Percentiles rank a stretch among this genome's conserved stretches.
Conservation (phyloP, 371 early-diverging fungal species). For the Apophysomyces ossiformis region DNA sequence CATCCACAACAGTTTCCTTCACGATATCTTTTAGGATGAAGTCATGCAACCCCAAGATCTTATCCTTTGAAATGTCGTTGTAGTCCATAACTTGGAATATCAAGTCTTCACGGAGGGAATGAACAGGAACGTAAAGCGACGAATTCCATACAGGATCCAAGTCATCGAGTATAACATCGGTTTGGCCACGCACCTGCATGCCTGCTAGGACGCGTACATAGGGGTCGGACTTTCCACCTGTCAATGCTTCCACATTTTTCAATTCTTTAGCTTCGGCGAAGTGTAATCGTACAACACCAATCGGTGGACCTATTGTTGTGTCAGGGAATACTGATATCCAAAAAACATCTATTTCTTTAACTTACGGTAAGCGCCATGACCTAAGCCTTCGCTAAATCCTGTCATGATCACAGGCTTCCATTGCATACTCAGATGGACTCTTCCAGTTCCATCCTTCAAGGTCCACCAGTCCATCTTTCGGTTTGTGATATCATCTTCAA, state of each 20-base stretch:
- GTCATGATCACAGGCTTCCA: conserved; percentile 55
- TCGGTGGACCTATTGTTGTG: conserved; percentile 49
- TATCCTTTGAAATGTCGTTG: conserved; percentile 63
- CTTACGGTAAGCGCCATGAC: conserved; percentile 35
- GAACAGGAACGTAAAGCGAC: conserved; percentile 66
- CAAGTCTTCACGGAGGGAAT: conserved; percentile 63
- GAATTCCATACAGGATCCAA: conserved; percentile 87
- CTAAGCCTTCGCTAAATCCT: conserved; percentile 38
- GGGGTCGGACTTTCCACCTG: conserved; percentile 79
- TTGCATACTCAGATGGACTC: conserved; percentile 40
- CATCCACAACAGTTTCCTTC: conserved; percentile 24
- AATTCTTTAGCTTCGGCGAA: conserved; percentile 68
- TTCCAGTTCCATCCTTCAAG: conserved; percentile 41
- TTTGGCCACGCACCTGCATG: conserved; percentile 55
- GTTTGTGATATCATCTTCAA: conserved; percentile 25
- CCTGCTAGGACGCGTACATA: conserved; percentile 69
- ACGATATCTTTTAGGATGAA: conserved; percentile 33
- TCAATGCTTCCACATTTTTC: conserved; percentile 64
- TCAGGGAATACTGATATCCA: neutral
- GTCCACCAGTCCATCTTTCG: conserved; percentile 53
- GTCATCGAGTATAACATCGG: conserved; percentile 66
- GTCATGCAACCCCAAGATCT: conserved; percentile 60
- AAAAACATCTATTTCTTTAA: neutral
- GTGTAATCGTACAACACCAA: conserved; percentile 79
- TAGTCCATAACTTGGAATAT: conserved; percentile 76